phyloP scores from a whole-genome alignment of 352 stramenopile species.

The Aphanomyces astaci region DNA sequence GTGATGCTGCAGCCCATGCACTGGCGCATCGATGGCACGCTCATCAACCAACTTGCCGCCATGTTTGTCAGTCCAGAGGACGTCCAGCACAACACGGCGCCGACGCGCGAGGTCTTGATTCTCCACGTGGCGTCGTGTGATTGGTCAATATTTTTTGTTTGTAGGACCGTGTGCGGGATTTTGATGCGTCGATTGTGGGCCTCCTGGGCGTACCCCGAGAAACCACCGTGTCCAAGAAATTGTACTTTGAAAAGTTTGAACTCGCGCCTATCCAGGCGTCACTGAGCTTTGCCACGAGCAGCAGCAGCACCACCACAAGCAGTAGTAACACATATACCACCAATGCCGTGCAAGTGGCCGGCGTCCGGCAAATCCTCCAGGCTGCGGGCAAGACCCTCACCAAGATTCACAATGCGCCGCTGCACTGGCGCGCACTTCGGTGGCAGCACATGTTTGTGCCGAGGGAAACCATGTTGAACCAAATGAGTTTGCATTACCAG shows the following conservation, averaged over 20 bases:
- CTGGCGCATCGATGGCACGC: conserved; percentile 68
- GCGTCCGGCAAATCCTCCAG: conserved; percentile 75
- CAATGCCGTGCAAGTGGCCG: conserved; percentile 47
- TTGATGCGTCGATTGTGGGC: conserved; percentile 4
- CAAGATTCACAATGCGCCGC: conserved; percentile 84
- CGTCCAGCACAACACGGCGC: background rate
- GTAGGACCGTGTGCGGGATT: conserved; percentile 39
- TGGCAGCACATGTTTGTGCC: conserved; percentile 25
- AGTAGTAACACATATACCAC: too few relatives aligned
- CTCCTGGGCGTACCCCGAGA: background rate
- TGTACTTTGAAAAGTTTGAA: conserved; percentile 87
- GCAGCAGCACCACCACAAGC: too few relatives aligned
- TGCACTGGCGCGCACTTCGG: conserved; percentile 32
- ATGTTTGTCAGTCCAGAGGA: conserved; percentile 7
- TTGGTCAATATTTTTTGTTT: conserved; percentile 28
- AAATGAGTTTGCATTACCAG: conserved; percentile 55
- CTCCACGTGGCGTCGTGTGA: background rate
- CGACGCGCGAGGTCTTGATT: background rate
- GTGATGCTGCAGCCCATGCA: conserved; percentile 59
- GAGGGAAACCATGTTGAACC: conserved; percentile 18
- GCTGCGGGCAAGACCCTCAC: conserved; percentile 80
- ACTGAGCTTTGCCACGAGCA: conserved; percentile 59
- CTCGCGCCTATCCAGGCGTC: conserved; percentile 77
- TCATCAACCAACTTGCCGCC: conserved; percentile 24
- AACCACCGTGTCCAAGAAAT: conserved; percentile 39